Percentiles rank a stretch among this genome's conserved stretches.
These are phyloP conservation scores for Dissoconium aciculare DNA, from an alignment of 2,329 filamentous ascomycete genomes.

Conservation along the genomic window DNA sequence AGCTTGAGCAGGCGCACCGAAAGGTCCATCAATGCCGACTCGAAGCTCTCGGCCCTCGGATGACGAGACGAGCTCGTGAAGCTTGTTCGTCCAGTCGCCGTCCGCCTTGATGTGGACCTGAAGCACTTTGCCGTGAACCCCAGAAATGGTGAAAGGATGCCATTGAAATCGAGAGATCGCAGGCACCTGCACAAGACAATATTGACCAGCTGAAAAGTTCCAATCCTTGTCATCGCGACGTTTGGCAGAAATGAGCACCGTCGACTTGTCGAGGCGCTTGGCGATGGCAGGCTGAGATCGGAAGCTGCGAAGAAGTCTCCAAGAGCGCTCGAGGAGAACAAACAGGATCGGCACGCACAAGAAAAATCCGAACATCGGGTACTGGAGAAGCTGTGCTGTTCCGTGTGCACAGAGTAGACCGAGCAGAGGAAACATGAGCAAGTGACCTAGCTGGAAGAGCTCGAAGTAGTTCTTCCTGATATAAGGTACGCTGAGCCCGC, in stretches of 20 bases:
- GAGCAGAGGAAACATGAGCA: slow-evolving; percentile 45
- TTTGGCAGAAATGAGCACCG: slow-evolving; percentile 34
- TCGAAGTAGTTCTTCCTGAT: slow-evolving; percentile 40
- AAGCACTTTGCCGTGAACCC: slow-evolving; percentile 37
- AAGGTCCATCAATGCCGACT: slow-evolving; percentile 42
- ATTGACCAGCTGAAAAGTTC: slow-evolving; percentile 41
- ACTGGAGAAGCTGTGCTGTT: slow-evolving; percentile 35
- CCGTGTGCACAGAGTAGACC: slow-evolving; percentile 41
- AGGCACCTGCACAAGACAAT: slow-evolving; percentile 41
- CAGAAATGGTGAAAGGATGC: slow-evolving; percentile 45
- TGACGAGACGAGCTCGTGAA: too few species aligned
- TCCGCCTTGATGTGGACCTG: slow-evolving; percentile 44
- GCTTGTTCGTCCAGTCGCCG: slow-evolving; percentile 38
- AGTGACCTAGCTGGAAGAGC: slow-evolving; percentile 40
- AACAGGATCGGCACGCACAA: slow-evolving; percentile 39
- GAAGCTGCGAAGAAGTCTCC: slow-evolving; percentile 34
- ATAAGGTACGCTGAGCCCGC: slow-evolving; percentile 34
- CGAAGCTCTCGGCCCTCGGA: slow-evolving; percentile 28
- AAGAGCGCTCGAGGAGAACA: slow-evolving; percentile 33
- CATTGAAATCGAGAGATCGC: slow-evolving; percentile 40
- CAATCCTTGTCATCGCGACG: slow-evolving; percentile 36
- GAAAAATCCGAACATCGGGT: slow-evolving; percentile 42
- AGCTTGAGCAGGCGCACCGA: slow-evolving; percentile 41
- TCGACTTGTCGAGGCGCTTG: slow-evolving; percentile 37
- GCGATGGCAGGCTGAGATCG: slow-evolving; percentile 33